Evolutionary conservation across 129 eudicot species (phyloP).

Genomic region (Helianthus annuus): DNA sequence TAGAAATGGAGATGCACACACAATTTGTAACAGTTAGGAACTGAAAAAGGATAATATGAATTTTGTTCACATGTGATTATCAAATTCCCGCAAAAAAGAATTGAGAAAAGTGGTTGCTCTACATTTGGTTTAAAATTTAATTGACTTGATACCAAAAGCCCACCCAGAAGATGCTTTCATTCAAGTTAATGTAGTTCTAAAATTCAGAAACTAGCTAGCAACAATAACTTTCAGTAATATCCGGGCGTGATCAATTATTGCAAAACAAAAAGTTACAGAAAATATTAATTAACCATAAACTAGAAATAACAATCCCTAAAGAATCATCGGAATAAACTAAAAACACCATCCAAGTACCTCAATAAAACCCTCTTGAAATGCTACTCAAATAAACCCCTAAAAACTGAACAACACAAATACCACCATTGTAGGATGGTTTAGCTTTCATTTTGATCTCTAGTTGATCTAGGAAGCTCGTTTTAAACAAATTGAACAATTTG

Average conservation of each 20-base stretch:
- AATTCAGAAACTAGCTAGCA: neutral
- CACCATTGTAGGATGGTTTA: neutral
- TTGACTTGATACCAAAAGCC: conserved; percentile 2
- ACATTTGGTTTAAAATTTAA: neutral
- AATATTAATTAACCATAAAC: neutral
- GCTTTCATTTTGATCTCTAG: neutral
- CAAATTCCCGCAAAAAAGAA: neutral
- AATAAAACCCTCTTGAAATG: neutral
- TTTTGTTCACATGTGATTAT: conserved; percentile 8
- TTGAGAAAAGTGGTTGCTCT: neutral
- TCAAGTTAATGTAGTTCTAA: neutral
- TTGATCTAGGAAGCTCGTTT: neutral
- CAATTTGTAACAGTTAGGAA: conserved; percentile 2
- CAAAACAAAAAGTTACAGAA: neutral
- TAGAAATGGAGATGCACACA: conserved; percentile 1
- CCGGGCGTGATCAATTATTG: neutral
- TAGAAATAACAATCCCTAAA: neutral
- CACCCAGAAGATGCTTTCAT: neutral
- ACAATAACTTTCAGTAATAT: neutral
- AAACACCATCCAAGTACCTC: neutral
- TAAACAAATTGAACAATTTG: neutral
- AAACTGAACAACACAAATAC: neutral
- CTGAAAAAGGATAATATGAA: neutral
- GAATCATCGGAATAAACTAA: neutral
- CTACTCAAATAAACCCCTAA: neutral